Base-by-base conservation (phyloP, 495 filamentous ascomycete genomes). In the Podospora pseudopauciseta region DNA sequence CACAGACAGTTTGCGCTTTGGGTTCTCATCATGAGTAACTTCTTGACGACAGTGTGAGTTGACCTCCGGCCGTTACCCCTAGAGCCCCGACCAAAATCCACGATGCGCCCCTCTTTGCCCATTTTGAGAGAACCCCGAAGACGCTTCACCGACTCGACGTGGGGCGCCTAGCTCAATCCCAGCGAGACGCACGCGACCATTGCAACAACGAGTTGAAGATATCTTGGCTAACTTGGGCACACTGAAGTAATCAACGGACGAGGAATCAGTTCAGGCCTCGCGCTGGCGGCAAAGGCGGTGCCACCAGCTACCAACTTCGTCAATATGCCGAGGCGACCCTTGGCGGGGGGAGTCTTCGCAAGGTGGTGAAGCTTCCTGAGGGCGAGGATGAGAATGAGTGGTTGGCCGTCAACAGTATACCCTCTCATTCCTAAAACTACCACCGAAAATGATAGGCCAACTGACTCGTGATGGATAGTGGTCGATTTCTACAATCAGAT, bases 401-500 rank as follows among this genome's bases (percentile, higher is more conserved):
- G 95, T 81, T 98, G 68, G 95, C 95, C 27, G 96, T 98, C 61
- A 97, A 99, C 78, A 87, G 93, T 96, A 81, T 64, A 86, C 60
- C 19, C 58, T 23, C 54, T 30, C 16, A 32, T 15, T 0, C 13
- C 54, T 23, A 27, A 67, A 54, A 39, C 13, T 28, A 4, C 7
- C 7, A 26, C 11, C 23, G 5, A 39, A 57, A 16, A n/a, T 5
- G 20, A 20, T 18, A 16, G 49, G 23, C 27, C 55, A 62, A n/a
- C 71, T 74, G 64, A 74, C 68, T 30, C 26, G 20, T 4, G 58
- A 15, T 9, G 39, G 39, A 23, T 72, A 97, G 94, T 99, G 75
- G 95, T 99, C 81, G 95, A 99, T 79, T 99, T 99, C 81, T 99
- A 98, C 87, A 99, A 98, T 81, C 95, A 99, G 79, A 95, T 98